A percentile compares a stretch with the other conserved stretches of the same genome.
phyloP scores from a whole-genome alignment of 495 filamentous ascomycete genomes.

The Penicillium parvum region DNA sequence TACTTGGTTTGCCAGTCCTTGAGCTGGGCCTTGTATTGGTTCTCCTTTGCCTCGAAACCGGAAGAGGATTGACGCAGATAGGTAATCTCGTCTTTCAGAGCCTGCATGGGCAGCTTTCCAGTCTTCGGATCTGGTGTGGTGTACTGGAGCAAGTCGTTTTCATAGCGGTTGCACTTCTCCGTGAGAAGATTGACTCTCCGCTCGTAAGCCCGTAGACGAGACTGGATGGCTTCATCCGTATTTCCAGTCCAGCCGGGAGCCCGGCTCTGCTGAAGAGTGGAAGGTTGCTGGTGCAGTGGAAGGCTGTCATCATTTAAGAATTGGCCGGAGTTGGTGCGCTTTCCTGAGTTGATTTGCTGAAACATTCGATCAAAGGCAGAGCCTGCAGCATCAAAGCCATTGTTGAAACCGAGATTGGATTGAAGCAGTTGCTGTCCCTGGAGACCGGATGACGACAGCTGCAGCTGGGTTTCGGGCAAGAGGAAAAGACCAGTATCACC shows the following conservation, averaged over 20 bases:
- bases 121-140: slow-evolving; percentile 4
- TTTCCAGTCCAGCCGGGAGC: too few relatives aligned
- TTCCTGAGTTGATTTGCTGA: background rate
- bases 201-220: background rate
- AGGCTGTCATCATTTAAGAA: too few relatives aligned
- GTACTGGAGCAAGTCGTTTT: slow-evolving; percentile 8
- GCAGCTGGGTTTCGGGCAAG: slow-evolving; percentile 12
- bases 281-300: too few relatives aligned
- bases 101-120: slow-evolving; percentile 6
- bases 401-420: background rate
- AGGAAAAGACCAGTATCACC: slow-evolving; percentile 13
- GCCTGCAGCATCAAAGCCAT: slow-evolving; percentile 2
- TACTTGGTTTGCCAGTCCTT: slow-evolving; percentile 2
- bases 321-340: background rate
- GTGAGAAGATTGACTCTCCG: slow-evolving; percentile 7
- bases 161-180: slow-evolving; percentile 6
- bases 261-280: too few relatives aligned
- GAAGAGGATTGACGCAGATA: slow-evolving; percentile 3
- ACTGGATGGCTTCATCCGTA: background rate
- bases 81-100: slow-evolving; percentile 3
- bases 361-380: slow-evolving; percentile 2
- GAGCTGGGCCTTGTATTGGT: slow-evolving; percentile 1
- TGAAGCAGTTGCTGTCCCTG: background rate
- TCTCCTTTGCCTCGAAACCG: slow-evolving; percentile 2
- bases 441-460: background rate